A percentile compares a stretch with the other conserved stretches of the same genome.
Conservation (phyloP, 2,329 filamentous ascomycete genomes). For the Ascosphaera acerosa region DNA sequence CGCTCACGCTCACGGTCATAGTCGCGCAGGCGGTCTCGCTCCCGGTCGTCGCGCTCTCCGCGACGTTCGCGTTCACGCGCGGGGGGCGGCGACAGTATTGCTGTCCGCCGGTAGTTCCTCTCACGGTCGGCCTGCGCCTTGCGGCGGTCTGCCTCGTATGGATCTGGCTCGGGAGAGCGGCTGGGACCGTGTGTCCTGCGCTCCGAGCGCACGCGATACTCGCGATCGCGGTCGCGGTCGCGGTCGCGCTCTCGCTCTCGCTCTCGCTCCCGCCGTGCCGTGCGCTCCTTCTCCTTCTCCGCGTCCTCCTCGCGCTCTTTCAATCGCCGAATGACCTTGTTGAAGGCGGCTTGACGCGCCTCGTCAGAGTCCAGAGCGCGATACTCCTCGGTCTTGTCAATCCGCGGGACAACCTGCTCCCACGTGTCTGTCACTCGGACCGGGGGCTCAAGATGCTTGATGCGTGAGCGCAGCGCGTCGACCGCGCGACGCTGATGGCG, state of each 20-base stretch:
- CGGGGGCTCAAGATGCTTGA: constrained; percentile 78
- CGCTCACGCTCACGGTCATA: constrained; percentile 6
- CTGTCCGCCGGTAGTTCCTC: constrained; percentile 69
- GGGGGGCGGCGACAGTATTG: constrained; percentile 26
- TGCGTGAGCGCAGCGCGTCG: constrained; percentile 58
- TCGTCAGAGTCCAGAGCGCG: constrained; percentile 63
- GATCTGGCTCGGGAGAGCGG: constrained; percentile 73
- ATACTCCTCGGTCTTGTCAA: constrained; percentile 66
- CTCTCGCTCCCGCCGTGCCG: constrained; percentile 18
- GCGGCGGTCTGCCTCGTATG: constrained; percentile 84
- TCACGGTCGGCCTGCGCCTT: constrained; percentile 87
- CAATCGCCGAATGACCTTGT: constrained; percentile 75
- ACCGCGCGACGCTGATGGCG: constrained; percentile 63
- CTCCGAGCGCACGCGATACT: constrained; percentile 24
- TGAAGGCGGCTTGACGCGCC: constrained; percentile 57
- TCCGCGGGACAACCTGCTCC: constrained; percentile 58
- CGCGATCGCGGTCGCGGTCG: constrained; percentile 26
- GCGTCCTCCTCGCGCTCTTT: constrained; percentile 70
- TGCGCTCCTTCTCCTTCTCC: constrained; percentile 28
- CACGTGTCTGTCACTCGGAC: constrained; percentile 56
- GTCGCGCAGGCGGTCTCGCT: constrained; percentile 10
- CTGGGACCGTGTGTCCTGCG: constrained; percentile 28
- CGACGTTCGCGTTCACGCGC: constrained; percentile 6
- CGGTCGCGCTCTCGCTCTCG: constrained; percentile 32
- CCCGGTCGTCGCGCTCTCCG: constrained; percentile 15